A percentile compares a stretch with the other conserved stretches of the same genome.
Evolutionary conservation across 768 basidiomycete genomes (phyloP).

Genomic region (Russula foetens): DNA sequence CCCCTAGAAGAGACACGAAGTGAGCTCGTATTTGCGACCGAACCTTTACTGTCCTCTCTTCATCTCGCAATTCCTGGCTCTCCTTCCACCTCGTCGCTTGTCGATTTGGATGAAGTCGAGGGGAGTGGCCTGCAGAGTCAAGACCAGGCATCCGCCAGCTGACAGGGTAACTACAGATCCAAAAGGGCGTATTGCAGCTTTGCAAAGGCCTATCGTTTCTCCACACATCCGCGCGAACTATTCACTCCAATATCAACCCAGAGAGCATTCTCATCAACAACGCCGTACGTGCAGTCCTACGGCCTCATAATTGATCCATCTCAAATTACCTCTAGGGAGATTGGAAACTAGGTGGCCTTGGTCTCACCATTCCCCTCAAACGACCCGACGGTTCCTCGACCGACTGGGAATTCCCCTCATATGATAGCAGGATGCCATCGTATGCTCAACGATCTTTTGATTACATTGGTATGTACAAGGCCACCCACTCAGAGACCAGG

Average conservation of each 20-base stretch:
- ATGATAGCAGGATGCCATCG: conserved; percentile 68
- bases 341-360: conserved; percentile 94
- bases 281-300: conserved; percentile 47
- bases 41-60: conserved; percentile 78
- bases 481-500: too few species aligned
- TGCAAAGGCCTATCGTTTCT: conserved; percentile 87
- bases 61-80: conserved; percentile 66
- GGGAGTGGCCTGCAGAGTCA: conserved; percentile 32
- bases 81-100: conserved; percentile 43
- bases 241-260: conserved; percentile 85
- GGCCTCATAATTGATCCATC: conserved; percentile 9
- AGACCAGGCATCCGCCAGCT: conserved; percentile 4
- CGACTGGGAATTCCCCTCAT: conserved; percentile 86
- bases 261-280: conserved; percentile 87
- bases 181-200: conserved; percentile 92
- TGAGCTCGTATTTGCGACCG: conserved; percentile 89
- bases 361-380: conserved; percentile 72
- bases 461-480: conserved; percentile 64
- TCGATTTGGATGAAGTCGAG: conserved; percentile 95
- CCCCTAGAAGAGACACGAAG: conserved; percentile 89
- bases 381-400: conserved; percentile 62
- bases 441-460: conserved; percentile 91
- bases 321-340: conserved; percentile 59
- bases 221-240: conserved; percentile 83
- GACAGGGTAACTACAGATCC: conserved; percentile 48